phyloP scores from a whole-genome alignment of 176 grass and related monocot species.

The Carex scoparia region DNA sequence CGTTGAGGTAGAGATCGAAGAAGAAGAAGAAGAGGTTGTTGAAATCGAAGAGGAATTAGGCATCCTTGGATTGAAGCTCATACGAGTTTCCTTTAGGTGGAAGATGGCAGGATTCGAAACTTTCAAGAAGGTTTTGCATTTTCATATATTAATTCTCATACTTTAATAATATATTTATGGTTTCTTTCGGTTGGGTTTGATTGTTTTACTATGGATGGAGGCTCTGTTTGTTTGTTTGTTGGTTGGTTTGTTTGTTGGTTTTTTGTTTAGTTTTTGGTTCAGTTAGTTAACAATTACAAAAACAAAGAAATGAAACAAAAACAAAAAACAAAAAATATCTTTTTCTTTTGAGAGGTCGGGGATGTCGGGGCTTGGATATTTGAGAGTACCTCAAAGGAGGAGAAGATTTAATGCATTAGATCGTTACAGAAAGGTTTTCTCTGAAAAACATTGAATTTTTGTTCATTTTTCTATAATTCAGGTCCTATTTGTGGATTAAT shows the following conservation, averaged over 20 bases:
- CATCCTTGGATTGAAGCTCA: slow-evolving; percentile 19
- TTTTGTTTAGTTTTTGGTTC: slow-evolving; percentile 9
- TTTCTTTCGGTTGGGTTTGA: slow-evolving; percentile 5
- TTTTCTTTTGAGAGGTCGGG: background rate
- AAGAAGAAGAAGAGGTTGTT: background rate
- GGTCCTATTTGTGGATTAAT: background rate
- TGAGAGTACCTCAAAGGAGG: slow-evolving; percentile 9
- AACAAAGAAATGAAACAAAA: background rate
- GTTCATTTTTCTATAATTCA: background rate
- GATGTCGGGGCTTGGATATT: background rate
- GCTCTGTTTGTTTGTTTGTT: slow-evolving; percentile 12
- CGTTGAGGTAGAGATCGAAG: slow-evolving; percentile 12
- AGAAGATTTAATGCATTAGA: slow-evolving; percentile 4
- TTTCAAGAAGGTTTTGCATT: slow-evolving; percentile 31
- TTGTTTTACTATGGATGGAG: background rate
- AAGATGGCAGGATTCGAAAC: slow-evolving; percentile 30
- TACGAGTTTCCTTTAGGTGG: slow-evolving; percentile 13
- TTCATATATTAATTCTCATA: background rate
- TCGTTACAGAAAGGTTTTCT: slow-evolving; percentile 13
- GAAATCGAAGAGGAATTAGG: slow-evolving; percentile 26
- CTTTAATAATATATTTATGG: background rate
- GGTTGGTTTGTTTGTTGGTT: background rate
- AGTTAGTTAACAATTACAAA: slow-evolving; percentile 13
- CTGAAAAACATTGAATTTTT: background rate
- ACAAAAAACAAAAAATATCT: background rate